phyloP scores from a whole-genome alignment of 306 rosid genomes.

The Ammopiptanthus mongolicus region DNA sequence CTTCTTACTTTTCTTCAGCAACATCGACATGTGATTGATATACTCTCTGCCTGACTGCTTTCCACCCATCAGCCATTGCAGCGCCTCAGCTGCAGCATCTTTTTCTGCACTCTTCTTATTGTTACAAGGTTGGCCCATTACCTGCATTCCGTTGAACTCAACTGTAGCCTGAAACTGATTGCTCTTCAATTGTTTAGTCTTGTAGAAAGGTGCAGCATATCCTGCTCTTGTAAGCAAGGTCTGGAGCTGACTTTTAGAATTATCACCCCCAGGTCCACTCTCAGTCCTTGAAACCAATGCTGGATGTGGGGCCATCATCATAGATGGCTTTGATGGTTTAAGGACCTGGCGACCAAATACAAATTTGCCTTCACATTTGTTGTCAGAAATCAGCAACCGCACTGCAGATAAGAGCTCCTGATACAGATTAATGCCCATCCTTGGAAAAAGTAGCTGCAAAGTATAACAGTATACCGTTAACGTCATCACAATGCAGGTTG shows the following conservation, averaged over 20 bases:
- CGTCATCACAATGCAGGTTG: background rate
- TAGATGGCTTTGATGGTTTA: constrained; percentile 39
- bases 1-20: constrained; percentile 85
- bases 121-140: constrained; percentile 78
- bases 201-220: constrained; percentile 68
- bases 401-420: constrained; percentile 76
- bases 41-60: constrained; percentile 46
- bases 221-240: constrained; percentile 89
- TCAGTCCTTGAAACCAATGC: constrained; percentile 68
- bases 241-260: constrained; percentile 94
- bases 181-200: constrained; percentile 58
- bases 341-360: constrained; percentile 60
- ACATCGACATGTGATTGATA: constrained; percentile 60
- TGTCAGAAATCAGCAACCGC: constrained; percentile 59
- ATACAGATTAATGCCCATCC: constrained; percentile 54
- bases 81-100: constrained; percentile 93
- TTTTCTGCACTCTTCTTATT: constrained; percentile 94
- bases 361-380: constrained; percentile 66
- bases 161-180: constrained; percentile 64
- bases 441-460: constrained; percentile 69
- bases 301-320: constrained; percentile 33
- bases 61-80: constrained; percentile 82
- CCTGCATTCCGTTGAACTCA: constrained; percentile 73
- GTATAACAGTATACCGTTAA: background rate
- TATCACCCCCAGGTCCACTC: constrained; percentile 98